Evolutionary conservation across 768 basidiomycete genomes (phyloP), one percentile per base, ranked within the genome.

Genomic region (Xerocomellus dryophilus): DNA sequence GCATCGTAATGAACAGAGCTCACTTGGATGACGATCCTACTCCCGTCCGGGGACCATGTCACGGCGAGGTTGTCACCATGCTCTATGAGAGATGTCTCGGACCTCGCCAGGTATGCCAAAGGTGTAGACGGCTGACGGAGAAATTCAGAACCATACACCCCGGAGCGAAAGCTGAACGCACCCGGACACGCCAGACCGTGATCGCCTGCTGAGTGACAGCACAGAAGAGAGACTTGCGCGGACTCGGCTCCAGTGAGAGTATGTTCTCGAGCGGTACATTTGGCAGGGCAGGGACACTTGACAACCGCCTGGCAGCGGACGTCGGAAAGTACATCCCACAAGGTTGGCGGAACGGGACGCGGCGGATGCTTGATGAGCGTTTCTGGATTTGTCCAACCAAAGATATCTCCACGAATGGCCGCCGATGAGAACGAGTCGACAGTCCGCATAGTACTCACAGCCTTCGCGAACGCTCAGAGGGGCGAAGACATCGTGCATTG

Each of bases 21-120:
- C 53, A 90, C 94, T 72, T 88, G 83, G 20, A 98, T 80, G 49
- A 94, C 82, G 44, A 98, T 82, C 61, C 84, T 78, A 62, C 78
- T 77, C 32, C 88, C 86, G 67, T 94, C 92, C 49, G 86, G 85
- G 17, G 93, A 84, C 93, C 94, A 98, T 62, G 83, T 80, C 12
- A 81, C 82, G 48, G 79, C 72, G 18, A 78, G 57, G 61, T 93
- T 96, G 62, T 85, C 81, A n/a, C 94, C 94, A 66, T 95, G 93
- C 54, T 90, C 86, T 50, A 79, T 69, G 36, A 96, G 74, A 17
- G 92, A 95, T 2, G 82, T 81, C 7, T 84, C 75, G 34, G 91
- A 90, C 50, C 94, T 83, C 31, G 85, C 78, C 17, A 96, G 76
- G 59, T 85, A 80, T 20, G 90, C 86, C 56, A 91, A 69, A 7